Conservation (phyloP, 208 protist species). For the Acanthamoeba castellanii region DNA sequence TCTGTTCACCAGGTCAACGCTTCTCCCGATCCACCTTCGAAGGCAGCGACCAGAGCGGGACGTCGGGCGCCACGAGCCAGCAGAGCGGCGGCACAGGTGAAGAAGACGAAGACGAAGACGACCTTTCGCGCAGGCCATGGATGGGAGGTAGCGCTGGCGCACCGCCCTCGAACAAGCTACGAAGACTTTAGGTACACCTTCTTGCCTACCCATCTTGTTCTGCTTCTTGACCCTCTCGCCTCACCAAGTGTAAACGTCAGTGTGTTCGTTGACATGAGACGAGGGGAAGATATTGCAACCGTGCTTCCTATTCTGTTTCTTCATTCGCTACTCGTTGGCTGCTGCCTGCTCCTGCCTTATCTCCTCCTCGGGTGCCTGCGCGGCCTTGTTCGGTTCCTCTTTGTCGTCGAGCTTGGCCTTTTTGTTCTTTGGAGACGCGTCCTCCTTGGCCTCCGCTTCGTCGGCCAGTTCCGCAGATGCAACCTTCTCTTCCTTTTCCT, state of each 20-base stretch:
- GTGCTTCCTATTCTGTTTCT: background rate
- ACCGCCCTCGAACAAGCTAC: background rate
- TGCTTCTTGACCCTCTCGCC: background rate
- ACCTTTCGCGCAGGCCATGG: background rate
- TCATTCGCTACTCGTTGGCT: background rate
- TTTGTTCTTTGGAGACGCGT: background rate
- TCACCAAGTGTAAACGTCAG: background rate
- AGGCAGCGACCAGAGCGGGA: background rate
- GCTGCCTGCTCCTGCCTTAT: constrained; percentile 12
- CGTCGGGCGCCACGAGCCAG: background rate
- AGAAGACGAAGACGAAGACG: background rate
- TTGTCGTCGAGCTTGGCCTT: background rate
- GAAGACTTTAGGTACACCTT: background rate
- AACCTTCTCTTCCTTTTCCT: background rate
- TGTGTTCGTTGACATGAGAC: background rate
- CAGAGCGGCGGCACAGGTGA: background rate
- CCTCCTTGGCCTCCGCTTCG: background rate
- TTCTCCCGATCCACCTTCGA: background rate
- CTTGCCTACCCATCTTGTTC: no score
- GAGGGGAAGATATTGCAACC: background rate
- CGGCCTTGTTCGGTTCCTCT: background rate
- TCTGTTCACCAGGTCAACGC: background rate
- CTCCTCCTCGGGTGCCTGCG: background rate
- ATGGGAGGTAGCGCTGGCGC: background rate
- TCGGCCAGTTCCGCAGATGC: background rate